phyloP scores from a whole-genome alignment of 2,329 filamentous ascomycete species.

The Metarhizium album region DNA sequence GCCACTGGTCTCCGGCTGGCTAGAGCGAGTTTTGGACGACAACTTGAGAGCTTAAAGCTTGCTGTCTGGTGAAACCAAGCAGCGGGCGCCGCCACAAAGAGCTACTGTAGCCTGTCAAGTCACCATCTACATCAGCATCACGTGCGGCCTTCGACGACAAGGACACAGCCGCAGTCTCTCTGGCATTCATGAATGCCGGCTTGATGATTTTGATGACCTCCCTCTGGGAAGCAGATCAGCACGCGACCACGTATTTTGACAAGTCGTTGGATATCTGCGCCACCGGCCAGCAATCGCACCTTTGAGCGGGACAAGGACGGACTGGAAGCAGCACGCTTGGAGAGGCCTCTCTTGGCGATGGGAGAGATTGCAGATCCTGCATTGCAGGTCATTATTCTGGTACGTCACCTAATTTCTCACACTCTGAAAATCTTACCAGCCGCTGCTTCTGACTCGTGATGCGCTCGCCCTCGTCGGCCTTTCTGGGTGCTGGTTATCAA shows the following conservation, averaged over 20 bases:
- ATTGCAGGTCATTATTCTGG: slow-evolving; percentile 65
- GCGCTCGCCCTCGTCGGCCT: background rate
- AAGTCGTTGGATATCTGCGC: background rate
- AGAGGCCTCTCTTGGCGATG: slow-evolving; percentile 10
- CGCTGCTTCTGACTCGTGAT: background rate
- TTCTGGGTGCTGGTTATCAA: background rate
- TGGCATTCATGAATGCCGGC: background rate
- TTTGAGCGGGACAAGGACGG: background rate
- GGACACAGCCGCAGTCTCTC: background rate
- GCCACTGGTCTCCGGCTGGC: background rate
- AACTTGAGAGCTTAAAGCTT: too few relatives aligned
- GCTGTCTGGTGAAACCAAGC: background rate
- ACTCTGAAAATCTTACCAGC: background rate
- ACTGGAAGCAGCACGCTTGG: background rate
- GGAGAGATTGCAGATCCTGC: slow-evolving; percentile 31
- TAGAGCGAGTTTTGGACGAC: too few relatives aligned
- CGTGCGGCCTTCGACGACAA: background rate
- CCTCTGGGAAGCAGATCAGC: background rate
- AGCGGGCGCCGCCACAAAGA: background rate
- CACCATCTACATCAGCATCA: background rate
- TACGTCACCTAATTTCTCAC: slow-evolving; percentile 30
- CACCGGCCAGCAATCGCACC: background rate
- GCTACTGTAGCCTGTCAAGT: background rate
- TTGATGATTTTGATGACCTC: background rate
- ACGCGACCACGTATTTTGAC: background rate